Conservation (phyloP, 768 basidiomycete species). For the Trametes punicea region DNA sequence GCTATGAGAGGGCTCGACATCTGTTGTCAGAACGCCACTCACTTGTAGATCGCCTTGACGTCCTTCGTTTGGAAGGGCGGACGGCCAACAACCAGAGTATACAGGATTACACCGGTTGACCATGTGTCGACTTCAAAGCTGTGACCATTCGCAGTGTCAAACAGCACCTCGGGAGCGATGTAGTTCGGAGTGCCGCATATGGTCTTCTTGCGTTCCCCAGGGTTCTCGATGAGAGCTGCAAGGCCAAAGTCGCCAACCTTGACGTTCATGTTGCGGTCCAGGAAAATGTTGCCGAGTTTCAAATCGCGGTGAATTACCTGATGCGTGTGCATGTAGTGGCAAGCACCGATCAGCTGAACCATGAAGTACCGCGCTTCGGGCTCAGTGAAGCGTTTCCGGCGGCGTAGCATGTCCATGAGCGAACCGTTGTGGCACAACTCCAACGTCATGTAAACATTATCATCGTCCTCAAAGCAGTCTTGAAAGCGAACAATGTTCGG, state of each 20-base stretch:
- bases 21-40: constrained; percentile 27
- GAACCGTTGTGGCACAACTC: constrained; percentile 90
- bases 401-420: constrained; percentile 87
- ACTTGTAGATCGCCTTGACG: constrained; percentile 95
- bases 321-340: constrained; percentile 95
- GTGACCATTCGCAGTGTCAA: constrained; percentile 93
- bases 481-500: constrained; percentile 91
- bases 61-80: constrained; percentile 99
- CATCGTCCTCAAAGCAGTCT: constrained; percentile 93
- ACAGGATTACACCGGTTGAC: constrained; percentile 96
- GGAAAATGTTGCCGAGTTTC: constrained; percentile 93
- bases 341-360: constrained; percentile 92
- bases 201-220: constrained; percentile 97
- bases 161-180: constrained; percentile 96
- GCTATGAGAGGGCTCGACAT: not conserved
- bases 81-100: constrained; percentile 90
- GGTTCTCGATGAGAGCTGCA: constrained; percentile 93
- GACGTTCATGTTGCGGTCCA: constrained; percentile 89
- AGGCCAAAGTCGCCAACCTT: constrained; percentile 98
- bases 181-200: constrained; percentile 99
- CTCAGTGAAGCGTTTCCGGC: constrained; percentile 84
- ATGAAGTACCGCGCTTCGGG: constrained; percentile 91
- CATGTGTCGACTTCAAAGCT: constrained; percentile 98
- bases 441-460: constrained; percentile 96
- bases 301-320: constrained; percentile 98